Evolutionary conservation across 176 grass and related monocot genomes (phyloP), one percentile per base, ranked within the genome.

Genomic region (Lolium rigidum): DNA sequence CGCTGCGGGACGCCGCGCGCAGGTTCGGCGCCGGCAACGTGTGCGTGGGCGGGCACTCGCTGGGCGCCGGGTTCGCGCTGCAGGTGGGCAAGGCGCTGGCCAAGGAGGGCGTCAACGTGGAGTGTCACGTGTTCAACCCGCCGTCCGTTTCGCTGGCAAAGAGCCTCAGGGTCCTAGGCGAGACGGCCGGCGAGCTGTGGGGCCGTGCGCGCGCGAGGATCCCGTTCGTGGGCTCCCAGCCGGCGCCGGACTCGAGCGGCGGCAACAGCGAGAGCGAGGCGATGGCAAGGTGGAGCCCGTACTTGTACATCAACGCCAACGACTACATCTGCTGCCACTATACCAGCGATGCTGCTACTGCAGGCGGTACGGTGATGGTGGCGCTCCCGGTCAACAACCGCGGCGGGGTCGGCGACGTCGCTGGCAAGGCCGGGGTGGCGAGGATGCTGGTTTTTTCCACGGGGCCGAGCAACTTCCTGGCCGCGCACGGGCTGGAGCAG

Each of bases 311-410:
- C 37, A 97, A 95, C 83, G 86, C 90, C 22, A 89, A 90, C 55
- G 95, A 97, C 84, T 95, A 98, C 69, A 87, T 98, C 79, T 95
- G 92, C 86, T 98, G 89, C 70, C 91, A 91, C 70, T 98, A 95
- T 80, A 63, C 11, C 60, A 90, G 78, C 22, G 86, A 92, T 78
- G 44, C 31, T 2, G 28, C 28, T 31, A 31, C 81, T 9, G 31
- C 76, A 9, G 78, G 73, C 73, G 76, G 76, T n/a, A 64, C 76
- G 31, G 89, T 86, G 52, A 87, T 86, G 9, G 84, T 90, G 54
- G 85, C 31, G 28, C 28, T 31, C 28, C 28, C 82, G 49, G 84
- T 75, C 8, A 82, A 59, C 39, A 82, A 16, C 60, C 60, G 10
- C 22, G 60, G 60, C 49, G 58, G 50, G 18, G 44, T 66, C 4